These are phyloP conservation scores for Leishmania gerbilli DNA, from an alignment of 208 protist genomes.

Conservation along the genomic window DNA sequence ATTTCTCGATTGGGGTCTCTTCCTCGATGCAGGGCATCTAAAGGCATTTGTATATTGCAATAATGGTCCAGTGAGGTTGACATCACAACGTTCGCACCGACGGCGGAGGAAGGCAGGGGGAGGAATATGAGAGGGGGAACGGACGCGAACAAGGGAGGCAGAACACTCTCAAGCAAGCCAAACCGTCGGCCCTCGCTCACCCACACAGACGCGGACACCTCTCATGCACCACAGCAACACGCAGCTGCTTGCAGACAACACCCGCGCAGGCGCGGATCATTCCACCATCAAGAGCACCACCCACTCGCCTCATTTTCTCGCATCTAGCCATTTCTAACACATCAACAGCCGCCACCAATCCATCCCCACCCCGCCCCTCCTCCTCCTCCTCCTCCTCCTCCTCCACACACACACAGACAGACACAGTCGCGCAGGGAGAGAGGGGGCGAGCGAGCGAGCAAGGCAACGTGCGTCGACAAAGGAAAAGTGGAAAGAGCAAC, in stretches of 20 bases:
- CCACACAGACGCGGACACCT: neutral
- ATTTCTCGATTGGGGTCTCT: slow-evolving; percentile 13
- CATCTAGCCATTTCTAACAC: slow-evolving; percentile 10
- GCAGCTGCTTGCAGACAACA: neutral
- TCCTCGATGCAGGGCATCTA: slow-evolving; percentile 7
- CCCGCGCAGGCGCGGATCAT: neutral
- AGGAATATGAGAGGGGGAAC: neutral
- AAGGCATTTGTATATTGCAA: neutral
- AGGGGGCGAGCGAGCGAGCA: neutral
- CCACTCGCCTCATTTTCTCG: neutral
- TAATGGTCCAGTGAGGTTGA: slow-evolving; percentile 3
- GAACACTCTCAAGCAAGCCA: neutral
- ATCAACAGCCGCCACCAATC: slow-evolving; percentile 15
- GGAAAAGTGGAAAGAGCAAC: slow-evolving; percentile 1
- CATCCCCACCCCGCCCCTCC: neutral
- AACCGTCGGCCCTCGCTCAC: neutral
- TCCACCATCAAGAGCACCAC: neutral
- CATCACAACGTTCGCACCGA: slow-evolving; percentile 12
- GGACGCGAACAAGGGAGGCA: neutral
- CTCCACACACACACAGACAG: neutral
- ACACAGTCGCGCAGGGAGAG: no score
- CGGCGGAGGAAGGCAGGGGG: neutral
- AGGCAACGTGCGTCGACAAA: neutral
- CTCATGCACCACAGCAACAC: neutral
- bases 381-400: neutral